Evolutionary conservation across 1,284 basidiomycete species (phyloP).

Genomic region (Pisolithus thermaeus): DNA sequence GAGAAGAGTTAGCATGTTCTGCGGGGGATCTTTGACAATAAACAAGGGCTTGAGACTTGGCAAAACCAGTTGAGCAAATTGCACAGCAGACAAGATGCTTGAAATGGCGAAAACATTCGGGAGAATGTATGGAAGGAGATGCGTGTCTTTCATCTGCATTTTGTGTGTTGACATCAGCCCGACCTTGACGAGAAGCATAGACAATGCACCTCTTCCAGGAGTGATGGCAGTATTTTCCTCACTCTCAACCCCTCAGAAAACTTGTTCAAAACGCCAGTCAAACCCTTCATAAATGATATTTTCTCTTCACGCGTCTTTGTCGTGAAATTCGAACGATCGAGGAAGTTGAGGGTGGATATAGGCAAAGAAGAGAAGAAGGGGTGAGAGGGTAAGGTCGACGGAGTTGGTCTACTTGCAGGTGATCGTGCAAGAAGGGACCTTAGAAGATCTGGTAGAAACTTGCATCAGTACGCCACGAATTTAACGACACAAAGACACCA

Average conservation of each 20-base stretch:
- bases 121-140: conserved; percentile 92
- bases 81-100: conserved; percentile 66
- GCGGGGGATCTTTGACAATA: conserved; percentile 88
- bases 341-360: conserved; percentile 93
- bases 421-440: conserved; percentile 76
- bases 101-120: conserved; percentile 96
- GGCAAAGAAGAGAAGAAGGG: conserved; percentile 96
- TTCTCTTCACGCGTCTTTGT: conserved; percentile 94
- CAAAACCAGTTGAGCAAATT: conserved; percentile 80
- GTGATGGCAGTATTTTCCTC: conserved; percentile 89
- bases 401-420: conserved; percentile 67
- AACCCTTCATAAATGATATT: conserved; percentile 91
- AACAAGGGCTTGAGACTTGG: conserved; percentile 92
- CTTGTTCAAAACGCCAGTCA: conserved; percentile 74
- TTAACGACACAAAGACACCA: not conserved
- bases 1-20: conserved; percentile 90
- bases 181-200: not conserved
- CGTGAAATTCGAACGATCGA: conserved; percentile 93
- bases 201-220: conserved; percentile 80
- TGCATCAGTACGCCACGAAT: conserved; percentile 6
- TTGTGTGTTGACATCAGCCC: conserved; percentile 8
- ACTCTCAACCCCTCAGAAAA: conserved; percentile 87
- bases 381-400: conserved; percentile 74
- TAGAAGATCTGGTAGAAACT: conserved; percentile 56
- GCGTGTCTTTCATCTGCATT: conserved; percentile 84